Evolutionary conservation across 2,329 filamentous ascomycete genomes (phyloP).

Genomic region (Ambrosiella beaveri): DNA sequence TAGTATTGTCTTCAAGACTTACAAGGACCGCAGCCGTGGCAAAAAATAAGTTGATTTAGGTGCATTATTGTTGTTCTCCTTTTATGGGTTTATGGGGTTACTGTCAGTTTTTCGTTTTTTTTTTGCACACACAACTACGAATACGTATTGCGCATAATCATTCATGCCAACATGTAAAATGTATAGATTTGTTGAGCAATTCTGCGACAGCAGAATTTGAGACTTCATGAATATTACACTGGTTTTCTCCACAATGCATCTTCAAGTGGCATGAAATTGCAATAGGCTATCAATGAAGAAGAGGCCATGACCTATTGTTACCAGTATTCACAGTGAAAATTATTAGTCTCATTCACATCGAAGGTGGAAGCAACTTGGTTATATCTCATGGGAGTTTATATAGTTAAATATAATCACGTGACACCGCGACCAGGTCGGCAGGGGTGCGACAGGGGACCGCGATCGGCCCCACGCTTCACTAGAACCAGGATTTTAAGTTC

Average conservation of each 20-base stretch:
- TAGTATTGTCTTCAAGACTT: constrained; percentile 43
- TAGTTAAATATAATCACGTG: not conserved
- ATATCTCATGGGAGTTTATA: not conserved
- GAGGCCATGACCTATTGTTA: no score
- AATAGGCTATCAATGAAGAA: no score
- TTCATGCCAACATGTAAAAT: no score
- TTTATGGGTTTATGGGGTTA: not conserved
- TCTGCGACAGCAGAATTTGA: no score
- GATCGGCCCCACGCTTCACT: constrained; percentile 1
- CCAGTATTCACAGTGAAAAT: no score
- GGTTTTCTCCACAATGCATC: no score
- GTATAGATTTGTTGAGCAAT: no score
- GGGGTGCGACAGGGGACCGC: not conserved
- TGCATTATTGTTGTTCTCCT: not conserved
- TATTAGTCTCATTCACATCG: no score
- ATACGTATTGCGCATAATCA: not conserved
- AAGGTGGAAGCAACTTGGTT: no score
- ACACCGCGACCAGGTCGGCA: not conserved
- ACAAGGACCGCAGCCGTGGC: constrained; percentile 24
- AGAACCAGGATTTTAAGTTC: not conserved
- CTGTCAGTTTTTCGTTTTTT: constrained; percentile 1
- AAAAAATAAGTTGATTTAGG: constrained; percentile 2
- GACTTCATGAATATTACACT: no score
- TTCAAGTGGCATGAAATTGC: no score
- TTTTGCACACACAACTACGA: constrained; percentile 5